These are phyloP conservation scores for Arabidopsis lyrata DNA, from an alignment of 441 rosid species.

Conservation along the genomic window DNA sequence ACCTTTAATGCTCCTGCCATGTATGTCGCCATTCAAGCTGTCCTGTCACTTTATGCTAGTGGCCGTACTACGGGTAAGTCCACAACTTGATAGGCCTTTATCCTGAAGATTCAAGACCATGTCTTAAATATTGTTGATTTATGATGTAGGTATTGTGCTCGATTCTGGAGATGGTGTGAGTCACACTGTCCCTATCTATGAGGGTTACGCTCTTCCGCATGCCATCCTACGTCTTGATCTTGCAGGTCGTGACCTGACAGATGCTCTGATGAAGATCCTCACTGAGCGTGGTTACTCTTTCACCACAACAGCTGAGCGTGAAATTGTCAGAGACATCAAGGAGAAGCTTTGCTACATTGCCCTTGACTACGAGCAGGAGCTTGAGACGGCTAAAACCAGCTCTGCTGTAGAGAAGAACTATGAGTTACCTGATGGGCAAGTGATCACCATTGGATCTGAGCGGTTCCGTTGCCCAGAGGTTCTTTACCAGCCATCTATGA, in stretches of 20 bases:
- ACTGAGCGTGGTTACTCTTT: conserved; percentile 67
- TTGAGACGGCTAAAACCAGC: conserved; percentile 63
- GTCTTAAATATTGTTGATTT: not conserved
- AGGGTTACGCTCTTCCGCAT: conserved; percentile 65
- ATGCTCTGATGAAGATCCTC: conserved; percentile 64
- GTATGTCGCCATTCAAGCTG: conserved; percentile 84
- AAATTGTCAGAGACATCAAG: conserved; percentile 67
- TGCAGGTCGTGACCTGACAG: conserved; percentile 71
- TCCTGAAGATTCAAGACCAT: not conserved
- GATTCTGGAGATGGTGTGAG: conserved; percentile 72
- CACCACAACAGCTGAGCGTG: conserved; percentile 65
- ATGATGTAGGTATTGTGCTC: conserved; percentile 59
- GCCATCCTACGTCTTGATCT: conserved; percentile 65
- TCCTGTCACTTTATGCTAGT: conserved; percentile 77
- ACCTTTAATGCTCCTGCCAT: conserved; percentile 76
- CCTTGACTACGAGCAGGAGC: conserved; percentile 67
- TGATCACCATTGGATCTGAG: conserved; percentile 70
- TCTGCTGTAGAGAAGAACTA: conserved; percentile 63
- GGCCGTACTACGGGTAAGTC: conserved; percentile 76
- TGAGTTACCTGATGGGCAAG: conserved; percentile 68
- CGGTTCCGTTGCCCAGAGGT: conserved; percentile 71
- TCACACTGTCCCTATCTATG: conserved; percentile 59
- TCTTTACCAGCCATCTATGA: conserved; percentile 62
- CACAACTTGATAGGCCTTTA: not conserved
- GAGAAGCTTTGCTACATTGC: conserved; percentile 68